Percentiles rank a stretch among this genome's conserved stretches.
Evolutionary conservation across 164 flowering plant genomes (phyloP).

Genomic region (Houttuynia cordata): DNA sequence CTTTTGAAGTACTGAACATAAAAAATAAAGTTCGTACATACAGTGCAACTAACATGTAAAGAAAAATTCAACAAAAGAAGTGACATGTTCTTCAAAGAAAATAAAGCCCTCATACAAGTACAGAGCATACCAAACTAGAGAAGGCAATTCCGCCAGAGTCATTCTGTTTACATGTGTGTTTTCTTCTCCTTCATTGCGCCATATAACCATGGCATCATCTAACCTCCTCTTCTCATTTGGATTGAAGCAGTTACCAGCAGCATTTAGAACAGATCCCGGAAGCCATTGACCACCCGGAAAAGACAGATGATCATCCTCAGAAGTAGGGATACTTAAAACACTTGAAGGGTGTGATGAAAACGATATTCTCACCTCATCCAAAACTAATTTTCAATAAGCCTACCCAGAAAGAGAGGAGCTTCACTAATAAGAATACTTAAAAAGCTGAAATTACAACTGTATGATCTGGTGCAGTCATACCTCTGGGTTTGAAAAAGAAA

Average conservation of each 20-base stretch:
- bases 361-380: slow-evolving; percentile 51
- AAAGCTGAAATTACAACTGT: background rate
- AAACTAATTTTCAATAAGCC: slow-evolving; percentile 67
- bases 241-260: slow-evolving; percentile 64
- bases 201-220: slow-evolving; percentile 42
- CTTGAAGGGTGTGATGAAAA: slow-evolving; percentile 69
- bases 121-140: slow-evolving; percentile 62
- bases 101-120: background rate
- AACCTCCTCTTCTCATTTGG: slow-evolving; percentile 32
- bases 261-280: slow-evolving; percentile 66
- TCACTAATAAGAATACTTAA: slow-evolving; percentile 1
- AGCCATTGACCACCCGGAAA: slow-evolving; percentile 91
- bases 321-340: slow-evolving; percentile 34
- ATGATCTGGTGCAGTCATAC: slow-evolving; percentile 17
- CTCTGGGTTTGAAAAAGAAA: slow-evolving; percentile 81
- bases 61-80: background rate
- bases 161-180: slow-evolving; percentile 40
- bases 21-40: too few species aligned
- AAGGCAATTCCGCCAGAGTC: slow-evolving; percentile 51
- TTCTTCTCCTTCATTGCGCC: slow-evolving; percentile 85
- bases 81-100: background rate
- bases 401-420: slow-evolving; percentile 13
- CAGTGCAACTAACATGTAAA: background rate
- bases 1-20: too few species aligned
- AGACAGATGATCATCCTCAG: slow-evolving; percentile 15